phyloP scores from a whole-genome alignment of 2,329 filamentous ascomycete species.

The Cryphonectria japonica region DNA sequence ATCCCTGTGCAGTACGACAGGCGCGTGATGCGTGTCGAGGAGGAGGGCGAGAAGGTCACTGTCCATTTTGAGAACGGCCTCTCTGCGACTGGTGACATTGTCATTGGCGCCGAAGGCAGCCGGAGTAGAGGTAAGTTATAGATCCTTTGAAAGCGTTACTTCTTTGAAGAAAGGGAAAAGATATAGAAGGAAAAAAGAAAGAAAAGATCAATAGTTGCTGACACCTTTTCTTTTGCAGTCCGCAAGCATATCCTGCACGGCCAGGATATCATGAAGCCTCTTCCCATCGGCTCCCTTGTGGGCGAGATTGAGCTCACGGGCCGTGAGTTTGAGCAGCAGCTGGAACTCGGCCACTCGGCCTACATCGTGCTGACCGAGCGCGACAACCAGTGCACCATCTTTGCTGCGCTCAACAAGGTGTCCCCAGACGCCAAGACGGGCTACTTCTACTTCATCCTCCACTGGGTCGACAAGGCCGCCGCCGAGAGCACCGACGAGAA shows the following conservation, averaged over 20 bases:
- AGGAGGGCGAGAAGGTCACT: constrained; percentile 40
- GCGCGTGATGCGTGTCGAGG: constrained; percentile 39
- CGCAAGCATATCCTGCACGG: constrained; percentile 38
- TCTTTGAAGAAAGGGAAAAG: no score
- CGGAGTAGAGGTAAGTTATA: constrained; percentile 41
- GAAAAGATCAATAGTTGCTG: constrained; percentile 4
- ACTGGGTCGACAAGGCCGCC: constrained; percentile 31
- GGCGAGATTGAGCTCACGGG: constrained; percentile 36
- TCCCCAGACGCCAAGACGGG: constrained; percentile 30
- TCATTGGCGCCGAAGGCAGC: constrained; percentile 53
- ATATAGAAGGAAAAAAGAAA: no score
- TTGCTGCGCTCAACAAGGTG: constrained; percentile 36
- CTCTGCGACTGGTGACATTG: constrained; percentile 46
- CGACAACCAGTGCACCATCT: constrained; percentile 26
- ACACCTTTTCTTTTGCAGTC: constrained; percentile 30
- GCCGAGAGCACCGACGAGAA: constrained; percentile 13
- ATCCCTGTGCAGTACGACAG: constrained; percentile 46
- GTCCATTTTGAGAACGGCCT: constrained; percentile 49
- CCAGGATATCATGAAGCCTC: constrained; percentile 34
- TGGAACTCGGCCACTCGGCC: constrained; percentile 39
- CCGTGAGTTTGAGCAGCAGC: constrained; percentile 37
- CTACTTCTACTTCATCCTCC: constrained; percentile 38
- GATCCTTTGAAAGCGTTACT: background rate
- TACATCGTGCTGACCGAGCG: constrained; percentile 30
- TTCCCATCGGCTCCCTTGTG: constrained; percentile 36